These are phyloP conservation scores for Thermoascus crustaceus DNA, from an alignment of 2,329 filamentous ascomycete genomes.

Conservation along the genomic window DNA sequence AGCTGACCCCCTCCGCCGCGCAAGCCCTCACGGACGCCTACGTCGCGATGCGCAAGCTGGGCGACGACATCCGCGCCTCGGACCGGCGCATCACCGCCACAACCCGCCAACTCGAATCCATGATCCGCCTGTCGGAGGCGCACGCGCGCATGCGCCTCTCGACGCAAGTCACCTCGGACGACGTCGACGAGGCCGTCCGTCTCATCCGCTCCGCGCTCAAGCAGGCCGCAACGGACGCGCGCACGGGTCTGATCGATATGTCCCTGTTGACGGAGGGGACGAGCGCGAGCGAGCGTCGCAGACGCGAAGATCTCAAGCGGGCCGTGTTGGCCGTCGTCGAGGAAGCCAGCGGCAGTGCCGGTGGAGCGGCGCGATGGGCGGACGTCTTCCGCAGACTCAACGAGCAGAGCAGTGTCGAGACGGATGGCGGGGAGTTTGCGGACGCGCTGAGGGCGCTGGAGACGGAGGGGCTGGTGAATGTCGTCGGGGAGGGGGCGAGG, in stretches of 20 bases:
- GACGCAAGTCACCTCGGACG: constrained; percentile 62
- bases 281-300: constrained; percentile 72
- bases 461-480: constrained; percentile 71
- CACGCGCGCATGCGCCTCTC: constrained; percentile 96
- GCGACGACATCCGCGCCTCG: constrained; percentile 73
- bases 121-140: constrained; percentile 94
- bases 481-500: constrained; percentile 76
- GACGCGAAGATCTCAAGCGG: constrained; percentile 75
- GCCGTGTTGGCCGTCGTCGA: constrained; percentile 69
- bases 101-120: constrained; percentile 90
- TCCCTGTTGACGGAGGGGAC: constrained; percentile 90
- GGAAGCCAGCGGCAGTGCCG: constrained; percentile 62
- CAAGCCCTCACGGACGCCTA: constrained; percentile 78
- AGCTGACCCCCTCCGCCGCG: constrained; percentile 71
- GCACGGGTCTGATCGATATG: constrained; percentile 94
- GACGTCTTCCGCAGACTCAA: constrained; percentile 67
- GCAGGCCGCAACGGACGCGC: constrained; percentile 88
- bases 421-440: constrained; percentile 73
- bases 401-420: constrained; percentile 59
- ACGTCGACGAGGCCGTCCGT: constrained; percentile 84
- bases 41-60: constrained; percentile 89
- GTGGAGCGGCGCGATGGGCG: constrained; percentile 62
- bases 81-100: constrained; percentile 98
- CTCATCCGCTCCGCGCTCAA: constrained; percentile 92
- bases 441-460: constrained; percentile 75